Evolutionary conservation across 2,329 filamentous ascomycete genomes (phyloP), one percentile per base, ranked within the genome.

Genomic region (Phoma sp.): DNA sequence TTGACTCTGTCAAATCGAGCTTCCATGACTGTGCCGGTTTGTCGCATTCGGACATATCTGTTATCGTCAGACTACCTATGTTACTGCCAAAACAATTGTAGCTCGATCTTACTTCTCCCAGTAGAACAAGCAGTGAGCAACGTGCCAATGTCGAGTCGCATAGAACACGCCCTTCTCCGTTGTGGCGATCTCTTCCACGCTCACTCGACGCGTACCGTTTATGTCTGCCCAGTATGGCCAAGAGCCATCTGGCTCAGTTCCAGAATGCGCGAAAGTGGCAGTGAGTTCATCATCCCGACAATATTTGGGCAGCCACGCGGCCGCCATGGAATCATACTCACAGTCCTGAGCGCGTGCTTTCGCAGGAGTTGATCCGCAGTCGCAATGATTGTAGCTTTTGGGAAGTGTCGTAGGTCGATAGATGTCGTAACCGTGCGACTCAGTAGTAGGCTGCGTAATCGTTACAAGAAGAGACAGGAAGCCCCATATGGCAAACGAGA

Each of bases 241-340:
- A 12, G 33, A 35, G 35, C 36, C 27, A 32, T 47, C 35, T 9
- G 35, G 35, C n/a, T 39, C 44, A 4, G 24, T 32, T 9, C 44
- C 44, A 12, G 44, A 47, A 3, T 19, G 44, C n/a, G 19, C 35
- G 25, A 47, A 47, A 7, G 10, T 35, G 15, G 24, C 22, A 21
- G 35, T 47, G n/a, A 47, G 44, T 6, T 47, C 44, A 10, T 38
- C 35, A n/a, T 47, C 44, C 9, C 44, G 33, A 9, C 35, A 47
- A 25, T 47, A 39, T 13, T 39, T n/a, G 2, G 44, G 44, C 13
- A 47, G 44, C 44, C 44, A 47, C 6, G 44, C 33, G 38, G 44
- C 44, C 17, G 22, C 44, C 24, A 47, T 47, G n/a, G 44, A 39
- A n/a, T 47, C 44, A 35, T 38, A 39, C 15, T 31, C 27, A 24